Base-by-base conservation (phyloP, 2,329 filamentous ascomycete genomes). In the Colletotrichum cuscutae region DNA sequence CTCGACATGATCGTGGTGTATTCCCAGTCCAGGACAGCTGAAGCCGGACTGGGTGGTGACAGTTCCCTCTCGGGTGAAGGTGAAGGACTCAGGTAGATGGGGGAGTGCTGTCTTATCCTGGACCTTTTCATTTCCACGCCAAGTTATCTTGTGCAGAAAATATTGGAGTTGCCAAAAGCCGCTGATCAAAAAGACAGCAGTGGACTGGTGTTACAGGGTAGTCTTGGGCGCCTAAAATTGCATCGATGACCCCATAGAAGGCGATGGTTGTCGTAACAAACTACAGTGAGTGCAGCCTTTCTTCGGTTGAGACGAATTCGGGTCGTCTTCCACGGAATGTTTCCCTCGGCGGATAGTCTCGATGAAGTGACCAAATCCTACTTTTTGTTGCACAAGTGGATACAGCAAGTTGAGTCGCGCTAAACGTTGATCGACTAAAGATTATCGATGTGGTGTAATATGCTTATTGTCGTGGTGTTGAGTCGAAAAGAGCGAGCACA, bases 11-110 rank as follows among this genome's bases (percentile, higher is more conserved):
- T 81, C 73, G 83, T 82, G 75, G 83, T 80, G 74, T 79, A 76
- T 79, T 83, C 83, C 76, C 80, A 84, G 77, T 85, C 86, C 76
- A 85, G 84, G 65, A 85, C 82, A 74, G 84, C 82, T 54, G 86
- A 85, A 6, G 84, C 82, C 56, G 85, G 83, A 65, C 80, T 62
- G 62, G 72, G 81, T 68, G 86, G 84, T 72, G 86, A 85, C 71
- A 82, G 78, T 75, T 85, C 84, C 77, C 82, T 77, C 57, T 75
- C 81, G 57, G 80, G 81, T 37, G 82, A 82, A 30, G 85, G 81
- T 75, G 76, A 84, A 65, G 84, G 82, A 76, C 78, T 84, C 71
- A 84, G 80, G 73, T 83, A 85, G 74, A 84, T 80, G 75, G 85
- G 82, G 75, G 85, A 86, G 72, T 81, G 81, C 78, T 80, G 81